Percentiles rank a stretch among this genome's conserved stretches.
Evolutionary conservation across 2,329 filamentous ascomycete genomes (phyloP).

Genomic region (Penicillium decumbens): DNA sequence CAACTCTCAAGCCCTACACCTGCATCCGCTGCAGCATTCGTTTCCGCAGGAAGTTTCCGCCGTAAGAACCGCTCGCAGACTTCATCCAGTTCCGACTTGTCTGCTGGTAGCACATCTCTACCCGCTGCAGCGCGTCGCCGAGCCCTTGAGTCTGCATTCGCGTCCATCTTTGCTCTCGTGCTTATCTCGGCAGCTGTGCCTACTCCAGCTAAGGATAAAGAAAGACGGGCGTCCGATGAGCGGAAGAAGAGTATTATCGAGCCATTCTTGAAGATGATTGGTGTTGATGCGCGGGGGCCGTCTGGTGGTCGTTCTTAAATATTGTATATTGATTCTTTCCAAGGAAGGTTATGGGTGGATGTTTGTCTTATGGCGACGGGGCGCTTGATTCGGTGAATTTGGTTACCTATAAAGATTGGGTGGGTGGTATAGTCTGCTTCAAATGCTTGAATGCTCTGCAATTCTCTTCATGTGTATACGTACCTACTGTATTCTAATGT

Average conservation of each 20-base stretch:
- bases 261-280: constrained; percentile 56
- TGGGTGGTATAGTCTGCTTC: background rate
- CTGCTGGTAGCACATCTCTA: constrained; percentile 18
- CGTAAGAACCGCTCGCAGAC: constrained; percentile 25
- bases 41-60: constrained; percentile 29
- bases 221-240: constrained; percentile 58
- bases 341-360: background rate
- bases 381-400: background rate
- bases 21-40: constrained; percentile 27
- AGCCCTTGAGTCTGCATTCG: constrained; percentile 58
- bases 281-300: constrained; percentile 33
- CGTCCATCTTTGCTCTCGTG: constrained; percentile 60
- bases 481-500: background rate
- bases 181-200: constrained; percentile 53
- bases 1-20: constrained; percentile 14
- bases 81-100: constrained; percentile 22
- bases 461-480: background rate
- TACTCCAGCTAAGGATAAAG: constrained; percentile 49
- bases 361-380: background rate
- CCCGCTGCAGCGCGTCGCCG: constrained; percentile 52
- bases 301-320: constrained; percentile 25
- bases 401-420: background rate
- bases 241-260: constrained; percentile 64
- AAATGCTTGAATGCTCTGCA: background rate
- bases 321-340: background rate